Percentiles rank a stretch among this genome's conserved stretches.
Evolutionary conservation across 257 asterid genomes (phyloP).

Genomic region (Anisodus tanguticus): DNA sequence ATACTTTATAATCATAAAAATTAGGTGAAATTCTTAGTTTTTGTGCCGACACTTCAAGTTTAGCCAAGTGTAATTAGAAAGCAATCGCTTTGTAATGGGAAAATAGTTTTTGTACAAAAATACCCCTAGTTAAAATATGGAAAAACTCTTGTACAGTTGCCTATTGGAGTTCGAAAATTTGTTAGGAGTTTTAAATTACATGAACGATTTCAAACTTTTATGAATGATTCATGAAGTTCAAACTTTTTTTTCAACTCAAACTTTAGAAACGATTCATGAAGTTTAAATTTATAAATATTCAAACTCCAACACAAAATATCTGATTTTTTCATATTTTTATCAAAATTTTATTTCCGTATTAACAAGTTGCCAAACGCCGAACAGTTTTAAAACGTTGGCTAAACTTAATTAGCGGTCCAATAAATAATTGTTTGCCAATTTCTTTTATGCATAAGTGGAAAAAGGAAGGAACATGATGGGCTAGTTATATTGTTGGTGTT

Average conservation of each 20-base stretch:
- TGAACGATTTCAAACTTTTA: too few relatives aligned
- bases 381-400: not conserved
- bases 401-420: not conserved
- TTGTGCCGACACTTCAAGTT: too few relatives aligned
- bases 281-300: not conserved
- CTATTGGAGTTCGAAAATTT: too few relatives aligned
- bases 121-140: too few relatives aligned
- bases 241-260: not conserved
- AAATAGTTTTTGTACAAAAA: too few relatives aligned
- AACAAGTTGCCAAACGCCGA: not conserved
- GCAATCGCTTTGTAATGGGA: too few relatives aligned
- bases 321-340: not conserved
- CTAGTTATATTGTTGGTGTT: slow-evolving; percentile 19
- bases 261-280: too few relatives aligned
- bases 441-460: not conserved
- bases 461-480: slow-evolving; percentile 24
- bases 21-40: too few relatives aligned
- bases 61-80: too few relatives aligned
- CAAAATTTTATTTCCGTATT: not conserved
- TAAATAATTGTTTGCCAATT: not conserved
- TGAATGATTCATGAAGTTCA: not conserved
- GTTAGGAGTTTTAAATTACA: too few relatives aligned
- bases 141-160: too few relatives aligned
- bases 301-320: too few relatives aligned
- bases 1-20: not conserved